Evolutionary conservation across 192 early-diverging fungal species (phyloP), one percentile per base, ranked within the genome.

Genomic region (Podila verticillata): DNA sequence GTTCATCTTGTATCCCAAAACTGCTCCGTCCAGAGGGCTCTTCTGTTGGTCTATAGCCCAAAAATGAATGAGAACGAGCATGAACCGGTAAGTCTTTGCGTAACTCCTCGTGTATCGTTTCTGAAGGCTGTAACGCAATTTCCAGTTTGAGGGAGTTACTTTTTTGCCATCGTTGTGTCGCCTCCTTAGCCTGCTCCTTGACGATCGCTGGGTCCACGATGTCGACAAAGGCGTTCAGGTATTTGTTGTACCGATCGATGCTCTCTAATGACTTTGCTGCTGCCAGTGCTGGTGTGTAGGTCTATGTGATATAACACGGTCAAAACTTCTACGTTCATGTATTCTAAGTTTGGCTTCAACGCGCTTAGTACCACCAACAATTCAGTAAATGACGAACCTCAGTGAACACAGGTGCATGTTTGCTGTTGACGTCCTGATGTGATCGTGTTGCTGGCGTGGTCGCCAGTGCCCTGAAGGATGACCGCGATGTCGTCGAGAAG

Each of bases 1-100:
- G 64, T 96, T 96, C 86, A 90, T 90, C 72, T 98, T 98, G 66
- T 95, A 81, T 15, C 87, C 93, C 9, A 96, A 79, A 0, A 90
- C 79, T 65, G 91, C 84, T 10, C 90, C 94, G 35, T 91, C 85
- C 15, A 96, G 66, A n/a, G 83, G 69, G 7, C 88, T 80, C 58
- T 75, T 74, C 44, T 39, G 36, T 48, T 75, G 73, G 48, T 57
- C 47, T 57, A 63, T 48, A 49, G 10, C 6, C 13, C 26, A 32
- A 32, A 0, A 17, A 26, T 15, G 3, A 10, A 35, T 17, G 12
- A 4, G 39, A 44, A 44, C n/a, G n/a, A 44, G 1, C 12, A 44
- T 17, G 39, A 15, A 17, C 39, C 17, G 39, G 39, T 44, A 17
- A 44, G 51, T 54, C 10, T 12, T n/a, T 22, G 51, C 20, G 22